Evolutionary conservation across 768 basidiomycete genomes (phyloP).

Genomic region (Termitomyces titanicus): DNA sequence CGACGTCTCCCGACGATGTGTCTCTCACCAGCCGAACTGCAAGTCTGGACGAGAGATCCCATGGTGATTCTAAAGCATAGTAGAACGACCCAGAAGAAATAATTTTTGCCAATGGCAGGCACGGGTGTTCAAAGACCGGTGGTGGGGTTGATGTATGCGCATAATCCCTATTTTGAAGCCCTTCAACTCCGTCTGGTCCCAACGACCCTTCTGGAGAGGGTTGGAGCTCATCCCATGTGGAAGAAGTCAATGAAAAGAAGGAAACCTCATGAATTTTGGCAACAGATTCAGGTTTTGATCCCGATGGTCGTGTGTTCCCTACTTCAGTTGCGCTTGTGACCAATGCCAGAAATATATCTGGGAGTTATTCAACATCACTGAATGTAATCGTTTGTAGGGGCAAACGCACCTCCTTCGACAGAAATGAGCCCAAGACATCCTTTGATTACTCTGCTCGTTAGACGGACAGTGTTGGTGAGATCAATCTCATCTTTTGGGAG

Average conservation of each 20-base stretch:
- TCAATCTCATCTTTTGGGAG: slow-evolving; percentile 71
- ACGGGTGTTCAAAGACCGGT: slow-evolving; percentile 85
- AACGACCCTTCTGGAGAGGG: slow-evolving; percentile 45
- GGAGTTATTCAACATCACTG: slow-evolving; percentile 3
- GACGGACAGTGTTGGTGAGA: slow-evolving; percentile 53
- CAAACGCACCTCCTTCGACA: slow-evolving; percentile 58
- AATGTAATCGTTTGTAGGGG: background rate
- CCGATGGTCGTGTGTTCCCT: slow-evolving; percentile 64
- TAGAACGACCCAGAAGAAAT: slow-evolving; percentile 92
- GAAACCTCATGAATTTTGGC: slow-evolving; percentile 84
- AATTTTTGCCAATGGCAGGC: slow-evolving; percentile 84
- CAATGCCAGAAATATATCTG: slow-evolving; percentile 85
- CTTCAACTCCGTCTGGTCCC: slow-evolving; percentile 55
- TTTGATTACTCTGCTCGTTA: slow-evolving; percentile 72
- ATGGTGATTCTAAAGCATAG: slow-evolving; percentile 75
- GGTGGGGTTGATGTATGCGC: slow-evolving; percentile 36
- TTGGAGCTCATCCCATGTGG: slow-evolving; percentile 78
- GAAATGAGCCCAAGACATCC: slow-evolving; percentile 84
- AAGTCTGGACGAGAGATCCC: slow-evolving; percentile 89
- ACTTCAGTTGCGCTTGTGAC: slow-evolving; percentile 74
- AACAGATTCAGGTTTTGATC: slow-evolving; percentile 59
- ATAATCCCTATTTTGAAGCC: slow-evolving; percentile 46
- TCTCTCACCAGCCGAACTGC: slow-evolving; percentile 62
- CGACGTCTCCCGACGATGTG: slow-evolving; percentile 41
- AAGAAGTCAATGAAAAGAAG: slow-evolving; percentile 84